Base-by-base conservation (phyloP, 140 eudicot genomes). In the Cichorium intybus region DNA sequence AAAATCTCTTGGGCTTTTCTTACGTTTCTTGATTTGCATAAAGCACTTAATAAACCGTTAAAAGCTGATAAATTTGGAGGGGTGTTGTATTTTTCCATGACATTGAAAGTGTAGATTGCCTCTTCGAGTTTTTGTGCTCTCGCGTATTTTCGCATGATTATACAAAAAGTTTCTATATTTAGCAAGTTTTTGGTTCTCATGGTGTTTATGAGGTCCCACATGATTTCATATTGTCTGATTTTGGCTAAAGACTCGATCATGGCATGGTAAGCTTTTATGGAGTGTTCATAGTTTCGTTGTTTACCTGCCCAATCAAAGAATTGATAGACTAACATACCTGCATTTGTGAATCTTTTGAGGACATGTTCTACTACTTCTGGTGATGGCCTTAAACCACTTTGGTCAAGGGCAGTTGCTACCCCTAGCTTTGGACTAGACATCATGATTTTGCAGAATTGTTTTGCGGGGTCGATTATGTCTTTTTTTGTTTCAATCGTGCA, bases 1-100 rank as follows among this genome's bases (percentile, higher is more conserved):
- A 92, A 92, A 58, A 92, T 85, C 78, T 92, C 99, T 52, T 85
- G 96, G 17, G 97, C 99, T 62, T 88, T 92, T 23, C 95, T 83
- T 46, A 88, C 83, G 72, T 92, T 92, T 66, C 71, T 92, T n/a
- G 96, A 79, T 84, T 88, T 92, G 87, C 99, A 92, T 49, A 92
- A 64, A 43, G 99, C 96, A 75, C 97, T 83, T 69, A 92, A 69
- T 28, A 92, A 66, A 58, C 99, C 95, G 24, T 92, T 92, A 75
- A 92, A 88, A 60, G 97, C 99, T 3, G 90, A 84, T 41, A 92
- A 57, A 74, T 92, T 92, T 49, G 99, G 90, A 48, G 81, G 28
- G 5, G 84, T 43, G 2, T 73, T 81, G 60, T 88, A 81, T 65
- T 83, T 92, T 70, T 83, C 90, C 99, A 85, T 85, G 41, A 85